Conservation (phyloP, 1,284 basidiomycete genomes). For the Irpex lacteus region DNA sequence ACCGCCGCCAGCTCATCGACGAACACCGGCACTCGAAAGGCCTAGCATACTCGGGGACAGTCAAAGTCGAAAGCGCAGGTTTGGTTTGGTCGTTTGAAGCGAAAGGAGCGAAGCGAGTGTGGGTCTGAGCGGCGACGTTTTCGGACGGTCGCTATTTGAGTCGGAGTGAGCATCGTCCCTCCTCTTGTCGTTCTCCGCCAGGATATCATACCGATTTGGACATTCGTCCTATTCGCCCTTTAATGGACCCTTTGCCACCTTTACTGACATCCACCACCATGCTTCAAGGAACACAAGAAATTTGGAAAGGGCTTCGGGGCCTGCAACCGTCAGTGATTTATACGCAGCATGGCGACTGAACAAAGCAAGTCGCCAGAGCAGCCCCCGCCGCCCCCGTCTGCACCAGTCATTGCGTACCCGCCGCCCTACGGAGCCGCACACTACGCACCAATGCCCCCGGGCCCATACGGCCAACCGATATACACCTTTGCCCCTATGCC, state of each 20-base stretch:
- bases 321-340: not conserved
- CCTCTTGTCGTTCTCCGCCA: constrained; percentile 26
- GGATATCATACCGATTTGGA: constrained; percentile 1
- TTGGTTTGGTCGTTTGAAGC: constrained; percentile 15
- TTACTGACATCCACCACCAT: constrained; percentile 4
- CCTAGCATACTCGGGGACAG: constrained; percentile 2
- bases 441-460: constrained; percentile 41
- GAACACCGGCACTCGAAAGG: not conserved
- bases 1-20: constrained; percentile 14
- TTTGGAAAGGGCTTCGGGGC: not conserved
- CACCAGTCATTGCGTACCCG: constrained; percentile 30
- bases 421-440: constrained; percentile 40
- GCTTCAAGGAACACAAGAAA: constrained; percentile 2
- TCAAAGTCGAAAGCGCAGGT: constrained; percentile 3
- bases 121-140: constrained; percentile 38
- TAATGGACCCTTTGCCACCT: not conserved
- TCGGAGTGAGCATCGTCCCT: constrained; percentile 32
- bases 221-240: not conserved
- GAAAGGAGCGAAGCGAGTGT: constrained; percentile 23
- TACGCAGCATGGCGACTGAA: constrained; percentile 27
- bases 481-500: constrained; percentile 43
- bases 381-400: constrained; percentile 24
- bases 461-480: constrained; percentile 45
- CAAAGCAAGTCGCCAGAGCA: constrained; percentile 26
- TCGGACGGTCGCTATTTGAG: constrained; percentile 35